Base-by-base conservation (phyloP, 768 basidiomycete genomes). In the Hydnomerulius pinastri region DNA sequence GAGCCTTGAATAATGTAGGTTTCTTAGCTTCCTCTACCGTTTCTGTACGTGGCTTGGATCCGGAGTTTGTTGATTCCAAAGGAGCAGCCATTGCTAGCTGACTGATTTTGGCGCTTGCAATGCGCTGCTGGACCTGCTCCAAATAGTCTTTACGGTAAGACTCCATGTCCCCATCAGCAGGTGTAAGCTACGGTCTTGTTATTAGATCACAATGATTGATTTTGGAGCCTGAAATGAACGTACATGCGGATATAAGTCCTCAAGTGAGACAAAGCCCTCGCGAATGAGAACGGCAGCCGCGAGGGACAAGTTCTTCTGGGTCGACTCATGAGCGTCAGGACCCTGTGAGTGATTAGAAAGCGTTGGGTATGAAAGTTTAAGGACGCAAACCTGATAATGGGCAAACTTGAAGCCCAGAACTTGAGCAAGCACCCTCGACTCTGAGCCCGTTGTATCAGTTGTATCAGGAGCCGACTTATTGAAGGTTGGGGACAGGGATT, bases 331-430 rank as follows among this genome's bases (percentile, higher is more conserved):
- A 2, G 78, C 77, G 8, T 87, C 87, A 23, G 77, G 65, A 15
- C 74, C 73, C 85, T 89, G 53, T 5, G 4, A 30, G 29, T 3
- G 18, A 33, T 64, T 45, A 69, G 57, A 59, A 29, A 42, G 33
- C 46, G 38, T 49, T 17, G 37, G 33, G 33, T 18, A 15, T 12
- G 13, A 29, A 9, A 35, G 30, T n/a, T 23, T 38, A 53, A 36
- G 50, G 33, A 33, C 38, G 59, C 79, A 41, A 55, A 93, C 95
- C 73, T 95, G 87, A 68, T 96, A 95, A 65, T 87, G 85, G 8
- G 81, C 78, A 61, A 97, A 96, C 69, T 99, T 99, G 79, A 98
- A 98, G n/a, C 97, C 97, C 18, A 99, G 74, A 6, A 98, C 90
- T 71, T 99, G 94, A 12, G 92, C 86, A 48, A 91, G 71, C 18